Base-by-base conservation (phyloP, 495 filamentous ascomycete species). In the Penicillium odoratum region DNA sequence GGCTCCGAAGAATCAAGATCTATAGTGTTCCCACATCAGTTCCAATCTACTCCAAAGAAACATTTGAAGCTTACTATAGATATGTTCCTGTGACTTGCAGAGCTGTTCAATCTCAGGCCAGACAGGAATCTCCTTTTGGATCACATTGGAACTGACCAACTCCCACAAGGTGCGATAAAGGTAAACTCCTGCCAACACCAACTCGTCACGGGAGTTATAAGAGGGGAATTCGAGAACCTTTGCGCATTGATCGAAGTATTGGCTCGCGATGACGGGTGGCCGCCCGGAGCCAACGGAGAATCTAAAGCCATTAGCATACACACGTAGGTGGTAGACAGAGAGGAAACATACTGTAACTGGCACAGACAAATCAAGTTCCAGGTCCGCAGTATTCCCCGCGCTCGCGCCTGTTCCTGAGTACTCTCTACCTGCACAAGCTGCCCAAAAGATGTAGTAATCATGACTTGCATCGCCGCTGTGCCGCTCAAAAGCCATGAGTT, bases 1-100 rank as follows among this genome's bases (percentile, higher is more conserved):
- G 61, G 61, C 25, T 64, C 61, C 1, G 61, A 64, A 5, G 61
- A 64, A 26, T 64, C 61, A 25, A 64, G 61, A n/a, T 64, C 61
- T 63, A 25, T 7, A 48, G 18, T 21, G 9, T 11, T 36, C 8
- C 8, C 1, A 21, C 9, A 36, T 46, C 11, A 57, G 16, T 42
- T 3, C 11, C 9, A 42, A 10, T 51, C 7, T 25, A 3, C 4
- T 21, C 25, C 7, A 15, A 33, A 7, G 26, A 13, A 16, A 15
- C 10, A 6, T 30, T n/a, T 3, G 6, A 11, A 15, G 33, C 61
- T 25, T 40, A 64, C 61, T 57, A 33, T 64, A 64, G 3, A 60
- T 64, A 13, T 54, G 50, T 10, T 58, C 57, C 9, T 64, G 61
- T 0, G 40, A 40, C 21, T 58, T 57, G 30, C 57, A 51, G 5